Conservation (phyloP, 371 early-diverging fungal genomes). For the Syncephalastrum racemosum region DNA sequence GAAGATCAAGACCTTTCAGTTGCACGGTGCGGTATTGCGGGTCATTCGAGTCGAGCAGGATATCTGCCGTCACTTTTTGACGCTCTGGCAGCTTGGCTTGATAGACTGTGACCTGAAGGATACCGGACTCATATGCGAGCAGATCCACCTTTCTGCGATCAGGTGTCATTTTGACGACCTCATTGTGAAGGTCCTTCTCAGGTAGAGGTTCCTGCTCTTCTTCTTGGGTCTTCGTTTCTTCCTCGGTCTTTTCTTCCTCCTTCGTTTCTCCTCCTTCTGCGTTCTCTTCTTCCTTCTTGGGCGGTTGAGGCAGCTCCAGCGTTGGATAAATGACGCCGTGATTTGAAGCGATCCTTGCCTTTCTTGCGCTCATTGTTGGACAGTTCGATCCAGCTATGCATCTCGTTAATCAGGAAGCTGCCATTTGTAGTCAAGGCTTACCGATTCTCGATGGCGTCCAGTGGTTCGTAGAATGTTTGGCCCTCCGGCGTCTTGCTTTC, state of each 20-base stretch:
- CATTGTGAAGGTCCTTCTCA: slow-evolving; percentile 48
- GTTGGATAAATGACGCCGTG: slow-evolving; percentile 67
- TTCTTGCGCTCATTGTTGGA: slow-evolving; percentile 58
- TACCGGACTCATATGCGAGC: slow-evolving; percentile 47
- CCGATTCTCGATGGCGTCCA: slow-evolving; percentile 35
- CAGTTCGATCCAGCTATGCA: slow-evolving; percentile 53
- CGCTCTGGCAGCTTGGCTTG: slow-evolving; percentile 27
- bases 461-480: slow-evolving; percentile 40
- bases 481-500: slow-evolving; percentile 35
- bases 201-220: slow-evolving; percentile 31
- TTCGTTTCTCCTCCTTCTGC: slow-evolving; percentile 3
- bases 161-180: slow-evolving; percentile 33
- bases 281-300: slow-evolving; percentile 24
- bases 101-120: slow-evolving; percentile 40
- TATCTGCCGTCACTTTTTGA: slow-evolving; percentile 23
- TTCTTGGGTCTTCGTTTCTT: slow-evolving; percentile 9
- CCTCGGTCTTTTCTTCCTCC: slow-evolving; percentile 10
- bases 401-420: background rate
- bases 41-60: slow-evolving; percentile 43
- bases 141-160: slow-evolving; percentile 34
- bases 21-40: slow-evolving; percentile 42
- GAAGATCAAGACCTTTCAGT: slow-evolving; percentile 36
- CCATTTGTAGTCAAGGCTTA: slow-evolving; percentile 4
- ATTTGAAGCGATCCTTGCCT: slow-evolving; percentile 64
- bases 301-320: slow-evolving; percentile 54